Percentiles rank a stretch among this genome's conserved stretches.
Conservation (phyloP, 1,284 basidiomycete species). For the Puccinia sorghi region DNA sequence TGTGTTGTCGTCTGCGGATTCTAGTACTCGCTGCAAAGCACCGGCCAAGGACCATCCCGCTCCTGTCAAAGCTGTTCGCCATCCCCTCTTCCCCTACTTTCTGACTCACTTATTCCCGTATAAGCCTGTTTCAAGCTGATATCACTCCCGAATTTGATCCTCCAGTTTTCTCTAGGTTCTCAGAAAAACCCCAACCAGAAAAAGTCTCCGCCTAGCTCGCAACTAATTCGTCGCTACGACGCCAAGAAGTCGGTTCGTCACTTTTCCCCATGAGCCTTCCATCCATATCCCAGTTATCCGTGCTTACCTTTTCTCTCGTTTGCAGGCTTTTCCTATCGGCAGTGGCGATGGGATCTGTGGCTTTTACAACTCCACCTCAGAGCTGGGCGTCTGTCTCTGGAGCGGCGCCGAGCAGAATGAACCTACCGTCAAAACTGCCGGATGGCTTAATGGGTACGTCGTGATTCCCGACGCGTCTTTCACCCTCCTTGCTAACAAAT, state of each 20-base stretch:
- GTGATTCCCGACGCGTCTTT: not conserved
- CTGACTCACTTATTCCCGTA: not conserved
- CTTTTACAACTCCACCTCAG: slow-evolving; percentile 3
- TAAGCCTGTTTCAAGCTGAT: not conserved
- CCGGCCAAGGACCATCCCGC: not conserved
- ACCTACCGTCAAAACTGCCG: not conserved
- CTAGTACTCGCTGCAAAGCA: slow-evolving; percentile 7
- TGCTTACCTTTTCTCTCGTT: not conserved
- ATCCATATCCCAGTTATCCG: not conserved
- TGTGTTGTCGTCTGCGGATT: slow-evolving; percentile 9
- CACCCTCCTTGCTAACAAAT: not conserved
- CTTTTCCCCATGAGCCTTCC: not conserved
- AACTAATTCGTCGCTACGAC: slow-evolving; percentile 32
- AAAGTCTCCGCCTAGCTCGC: not conserved
- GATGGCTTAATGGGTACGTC: slow-evolving; percentile 40
- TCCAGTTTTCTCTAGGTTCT: not conserved
- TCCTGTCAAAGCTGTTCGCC: not conserved
- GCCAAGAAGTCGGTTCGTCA: slow-evolving; percentile 6
- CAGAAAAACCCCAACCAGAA: not conserved
- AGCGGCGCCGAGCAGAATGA: slow-evolving; percentile 5
- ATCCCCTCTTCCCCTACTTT: too few relatives aligned
- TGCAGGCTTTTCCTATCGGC: not conserved
- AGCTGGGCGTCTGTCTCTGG: slow-evolving; percentile 31
- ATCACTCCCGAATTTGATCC: not conserved
- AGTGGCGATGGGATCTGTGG: slow-evolving; percentile 23